Percentiles rank a stretch among this genome's conserved stretches.
Conservation (phyloP, 345 rosid genomes). For the Durio zibethinus region DNA sequence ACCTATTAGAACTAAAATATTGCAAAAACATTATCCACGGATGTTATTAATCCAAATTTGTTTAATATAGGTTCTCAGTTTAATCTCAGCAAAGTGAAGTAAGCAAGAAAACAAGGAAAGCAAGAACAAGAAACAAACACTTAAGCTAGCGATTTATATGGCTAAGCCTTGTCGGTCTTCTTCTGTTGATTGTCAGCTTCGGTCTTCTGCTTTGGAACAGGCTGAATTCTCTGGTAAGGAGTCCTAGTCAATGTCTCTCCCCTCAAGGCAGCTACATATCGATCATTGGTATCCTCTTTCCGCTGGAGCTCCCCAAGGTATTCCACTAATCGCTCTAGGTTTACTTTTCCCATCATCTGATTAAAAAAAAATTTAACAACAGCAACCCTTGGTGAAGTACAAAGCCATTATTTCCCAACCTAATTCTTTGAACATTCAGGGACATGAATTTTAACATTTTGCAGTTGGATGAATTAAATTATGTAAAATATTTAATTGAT, state of each 20-base stretch:
- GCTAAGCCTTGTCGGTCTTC: conserved; percentile 17
- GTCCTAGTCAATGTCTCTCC: conserved; percentile 91
- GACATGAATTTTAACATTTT: neutral
- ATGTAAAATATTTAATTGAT: neutral
- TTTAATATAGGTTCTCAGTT: conserved; percentile 10
- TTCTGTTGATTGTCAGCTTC: conserved; percentile 25
- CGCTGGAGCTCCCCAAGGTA: conserved; percentile 86
- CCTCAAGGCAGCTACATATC: conserved; percentile 80
- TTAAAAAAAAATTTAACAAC: neutral
- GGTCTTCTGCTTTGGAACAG: conserved; percentile 39
- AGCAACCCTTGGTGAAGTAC: neutral
- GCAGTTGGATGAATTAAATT: neutral
- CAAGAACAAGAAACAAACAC: neutral
- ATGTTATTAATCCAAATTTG: neutral
- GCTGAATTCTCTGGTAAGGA: conserved; percentile 77
- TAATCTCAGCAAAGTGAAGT: neutral
- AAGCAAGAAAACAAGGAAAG: neutral
- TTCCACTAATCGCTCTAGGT: conserved; percentile 82
- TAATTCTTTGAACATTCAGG: neutral
- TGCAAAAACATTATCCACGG: neutral
- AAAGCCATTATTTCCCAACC: neutral
- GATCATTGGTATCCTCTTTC: conserved; percentile 86
- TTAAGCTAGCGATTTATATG: neutral
- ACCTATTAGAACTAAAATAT: neutral
- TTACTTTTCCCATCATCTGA: conserved; percentile 93